Base-by-base conservation (phyloP, 305 asterid genomes). In the Fraxinus baroniana region DNA sequence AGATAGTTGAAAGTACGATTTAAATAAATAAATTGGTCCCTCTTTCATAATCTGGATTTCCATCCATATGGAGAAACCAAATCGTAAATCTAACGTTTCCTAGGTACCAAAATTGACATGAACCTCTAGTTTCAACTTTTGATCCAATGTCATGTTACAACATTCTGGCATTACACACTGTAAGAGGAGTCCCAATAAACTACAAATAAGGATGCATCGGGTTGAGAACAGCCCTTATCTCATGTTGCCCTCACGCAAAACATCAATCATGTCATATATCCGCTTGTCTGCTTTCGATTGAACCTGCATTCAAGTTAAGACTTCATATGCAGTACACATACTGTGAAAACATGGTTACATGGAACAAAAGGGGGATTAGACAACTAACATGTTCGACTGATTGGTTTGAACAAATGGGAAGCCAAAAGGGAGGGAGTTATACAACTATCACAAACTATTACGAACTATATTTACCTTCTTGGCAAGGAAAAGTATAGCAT, bases 211-310 rank as follows among this genome's bases (percentile, higher is more conserved):
- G 36, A 66, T 24, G 4, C 36, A 26, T 24, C 7, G 6, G 76
- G 13, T 36, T 20, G 52, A 80, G 22, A n/a, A 20, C 49, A 66
- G n/a, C 39, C 49, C 60, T 87, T 80, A 95, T 84, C 95, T 84
- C 98, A 94, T 92, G 83, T 89, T 93, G 72, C 98, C 98, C 92
- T 91, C 98, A 0, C 94, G 94, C 83, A 94, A 91, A 77, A 96
- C 98, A 52, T 96, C 99, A 2, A 94, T 93, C 98, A 96, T 96
- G 85, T 91, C 89, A 70, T 86, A 94, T 66, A 96, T 88, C 80
- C 90, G 86, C 91, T 96, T 91, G 68, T 91, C 93, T 22, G 91
- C 92, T 80, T 90, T 92, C 46, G 87, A 83, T 35, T 83, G 88
- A 55, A 94, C 93, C 99, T 93, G 93, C 88, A 85, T 78, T 81